These are phyloP conservation scores for Gaillardinia entomophila DNA, from an alignment of 805 yeast species.

Conservation along the genomic window DNA sequence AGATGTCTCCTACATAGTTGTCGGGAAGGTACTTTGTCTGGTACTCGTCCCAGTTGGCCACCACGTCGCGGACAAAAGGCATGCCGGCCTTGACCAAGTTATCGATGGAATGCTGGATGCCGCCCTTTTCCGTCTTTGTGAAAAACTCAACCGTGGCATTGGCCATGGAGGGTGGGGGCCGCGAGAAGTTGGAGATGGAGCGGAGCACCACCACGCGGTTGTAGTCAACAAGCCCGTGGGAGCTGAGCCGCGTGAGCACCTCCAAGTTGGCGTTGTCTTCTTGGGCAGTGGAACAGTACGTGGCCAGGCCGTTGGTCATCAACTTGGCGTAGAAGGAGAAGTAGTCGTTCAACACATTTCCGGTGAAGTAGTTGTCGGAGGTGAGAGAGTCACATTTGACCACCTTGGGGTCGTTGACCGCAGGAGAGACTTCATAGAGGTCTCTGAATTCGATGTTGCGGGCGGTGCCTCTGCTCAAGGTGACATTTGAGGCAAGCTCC, in stretches of 20 bases:
- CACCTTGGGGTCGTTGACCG: slow-evolving; percentile 9
- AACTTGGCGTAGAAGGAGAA: slow-evolving; percentile 10
- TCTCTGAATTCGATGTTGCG: slow-evolving; percentile 9
- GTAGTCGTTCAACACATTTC: slow-evolving; percentile 15
- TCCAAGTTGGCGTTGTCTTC: slow-evolving; percentile 18
- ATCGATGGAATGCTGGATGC: slow-evolving; percentile 7
- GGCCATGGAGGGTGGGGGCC: slow-evolving; percentile 15
- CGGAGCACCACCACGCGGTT: slow-evolving; percentile 14
- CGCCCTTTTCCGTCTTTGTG: slow-evolving; percentile 11
- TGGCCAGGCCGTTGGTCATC: slow-evolving; percentile 15
- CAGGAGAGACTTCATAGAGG: slow-evolving; percentile 10
- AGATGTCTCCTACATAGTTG: slow-evolving; percentile 15
- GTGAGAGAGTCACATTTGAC: slow-evolving; percentile 14
- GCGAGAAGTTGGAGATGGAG: slow-evolving; percentile 14
- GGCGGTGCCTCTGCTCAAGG: slow-evolving; percentile 12
- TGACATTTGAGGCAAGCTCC: slow-evolving; percentile 10
- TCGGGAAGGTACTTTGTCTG: slow-evolving; percentile 9
- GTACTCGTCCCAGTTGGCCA: slow-evolving; percentile 11
- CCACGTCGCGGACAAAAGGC: slow-evolving; percentile 12
- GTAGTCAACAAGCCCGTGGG: slow-evolving; percentile 12
- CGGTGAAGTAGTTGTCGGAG: slow-evolving; percentile 15
- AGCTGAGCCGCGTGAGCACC: slow-evolving; percentile 13
- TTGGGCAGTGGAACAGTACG: slow-evolving; percentile 15
- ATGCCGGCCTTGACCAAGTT: slow-evolving; percentile 15
- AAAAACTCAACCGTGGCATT: slow-evolving; percentile 14